Evolutionary conservation across 805 yeast genomes (phyloP).

Genomic region (Jamesozyma rosinii): DNA sequence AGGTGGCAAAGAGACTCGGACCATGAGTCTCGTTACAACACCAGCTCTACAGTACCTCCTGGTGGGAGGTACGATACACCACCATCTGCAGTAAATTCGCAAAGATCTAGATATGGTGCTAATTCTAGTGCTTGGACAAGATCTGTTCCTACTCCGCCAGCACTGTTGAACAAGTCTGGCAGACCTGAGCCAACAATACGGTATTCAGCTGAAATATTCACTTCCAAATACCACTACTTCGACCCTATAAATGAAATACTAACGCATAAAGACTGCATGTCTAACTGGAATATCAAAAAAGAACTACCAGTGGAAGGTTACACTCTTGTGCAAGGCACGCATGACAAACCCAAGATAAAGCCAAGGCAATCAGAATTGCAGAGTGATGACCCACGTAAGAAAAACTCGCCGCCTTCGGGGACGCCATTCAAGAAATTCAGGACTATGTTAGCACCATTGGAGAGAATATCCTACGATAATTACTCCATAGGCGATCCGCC

Average conservation of each 20-base stretch:
- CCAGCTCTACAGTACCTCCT: background rate
- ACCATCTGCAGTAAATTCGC: background rate
- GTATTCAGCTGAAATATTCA: conserved; percentile 18
- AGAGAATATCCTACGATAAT: conserved; percentile 47
- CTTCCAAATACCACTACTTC: conserved; percentile 25
- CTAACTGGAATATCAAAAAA: conserved; percentile 15
- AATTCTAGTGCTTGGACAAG: background rate
- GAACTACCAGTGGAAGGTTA: conserved; percentile 22
- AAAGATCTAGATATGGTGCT: background rate
- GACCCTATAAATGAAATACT: conserved; percentile 18
- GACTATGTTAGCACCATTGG: conserved; percentile 8
- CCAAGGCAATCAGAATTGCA: conserved; percentile 14
- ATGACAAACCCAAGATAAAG: conserved; percentile 12
- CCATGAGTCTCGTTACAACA: background rate
- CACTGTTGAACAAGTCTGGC: background rate
- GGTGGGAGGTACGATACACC: background rate
- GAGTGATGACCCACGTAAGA: conserved; percentile 23
- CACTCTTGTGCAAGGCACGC: conserved; percentile 11
- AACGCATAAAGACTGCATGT: conserved; percentile 18
- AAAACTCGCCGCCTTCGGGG: background rate
- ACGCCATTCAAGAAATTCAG: conserved; percentile 14
- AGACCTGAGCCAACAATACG: conserved; percentile 19
- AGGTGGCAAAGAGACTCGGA: background rate
- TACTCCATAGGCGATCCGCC: conserved; percentile 73
- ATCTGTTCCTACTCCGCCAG: background rate